These are phyloP conservation scores for Adenanthera pavonina DNA, from an alignment of 306 rosid species.

Conservation along the genomic window DNA sequence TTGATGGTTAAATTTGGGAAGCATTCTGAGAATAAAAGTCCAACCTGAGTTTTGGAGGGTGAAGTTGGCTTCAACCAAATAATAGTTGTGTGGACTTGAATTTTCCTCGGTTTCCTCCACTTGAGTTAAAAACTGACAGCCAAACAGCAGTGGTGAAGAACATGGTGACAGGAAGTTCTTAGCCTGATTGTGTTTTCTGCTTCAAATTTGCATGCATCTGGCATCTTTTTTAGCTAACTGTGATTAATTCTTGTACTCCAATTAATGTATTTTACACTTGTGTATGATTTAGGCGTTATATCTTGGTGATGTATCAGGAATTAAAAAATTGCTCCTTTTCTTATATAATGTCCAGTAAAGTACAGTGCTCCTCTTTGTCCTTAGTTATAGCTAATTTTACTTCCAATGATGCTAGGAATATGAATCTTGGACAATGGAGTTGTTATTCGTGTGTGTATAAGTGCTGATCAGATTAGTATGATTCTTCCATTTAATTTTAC, in stretches of 20 bases:
- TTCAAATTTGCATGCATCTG: constrained; percentile 24
- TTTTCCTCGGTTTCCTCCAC: constrained; percentile 34
- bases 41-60: constrained; percentile 36
- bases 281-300: constrained; percentile 47
- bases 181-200: constrained; percentile 35
- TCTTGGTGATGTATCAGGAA: constrained; percentile 44
- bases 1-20: constrained; percentile 37
- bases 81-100: constrained; percentile 31
- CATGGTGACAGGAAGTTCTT: constrained; percentile 36
- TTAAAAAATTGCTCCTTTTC: constrained; percentile 41
- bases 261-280: constrained; percentile 38
- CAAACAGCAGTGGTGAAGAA: constrained; percentile 19
- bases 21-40: constrained; percentile 29
- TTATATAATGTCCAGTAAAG: constrained; percentile 31
- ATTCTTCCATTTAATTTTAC: constrained; percentile 27
- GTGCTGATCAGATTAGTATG: constrained; percentile 33
- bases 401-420: not conserved
- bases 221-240: constrained; percentile 24
- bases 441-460: not conserved
- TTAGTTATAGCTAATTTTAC: constrained; percentile 26
- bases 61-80: constrained; percentile 40
- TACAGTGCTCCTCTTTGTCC: not conserved
- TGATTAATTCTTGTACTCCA: constrained; percentile 41
- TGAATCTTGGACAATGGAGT: not conserved
- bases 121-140: constrained; percentile 29